Evolutionary conservation across 306 rosid genomes (phyloP).

Genomic region (Cyclanthera cordifolia): DNA sequence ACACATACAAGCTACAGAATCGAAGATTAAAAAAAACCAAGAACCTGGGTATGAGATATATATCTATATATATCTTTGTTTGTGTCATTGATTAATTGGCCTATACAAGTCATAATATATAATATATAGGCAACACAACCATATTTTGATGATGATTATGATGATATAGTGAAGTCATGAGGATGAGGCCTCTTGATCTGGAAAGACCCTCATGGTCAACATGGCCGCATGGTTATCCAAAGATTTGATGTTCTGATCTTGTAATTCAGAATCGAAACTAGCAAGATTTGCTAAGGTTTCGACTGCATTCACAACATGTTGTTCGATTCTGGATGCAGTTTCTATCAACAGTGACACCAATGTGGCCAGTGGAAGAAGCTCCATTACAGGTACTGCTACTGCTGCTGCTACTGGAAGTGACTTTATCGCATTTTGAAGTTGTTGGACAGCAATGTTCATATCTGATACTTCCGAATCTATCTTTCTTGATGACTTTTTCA

Average conservation of each 20-base stretch:
- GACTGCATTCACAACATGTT: constrained; percentile 38
- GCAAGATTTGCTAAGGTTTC: constrained; percentile 45
- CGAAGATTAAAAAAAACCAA: background rate
- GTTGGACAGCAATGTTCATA: constrained; percentile 48
- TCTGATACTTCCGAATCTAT: constrained; percentile 29
- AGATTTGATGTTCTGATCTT: too few species aligned
- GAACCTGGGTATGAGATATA: constrained; percentile 35
- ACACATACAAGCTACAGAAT: background rate
- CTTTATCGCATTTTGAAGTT: constrained; percentile 35
- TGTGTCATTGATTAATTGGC: too few species aligned
- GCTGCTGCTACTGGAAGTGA: background rate
- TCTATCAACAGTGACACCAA: constrained; percentile 47
- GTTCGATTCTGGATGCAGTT: constrained; percentile 43
- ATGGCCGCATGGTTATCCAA: too few species aligned
- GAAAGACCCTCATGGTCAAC: too few species aligned
- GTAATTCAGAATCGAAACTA: constrained; percentile 2
- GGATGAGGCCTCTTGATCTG: too few species aligned
- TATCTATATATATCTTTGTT: too few species aligned
- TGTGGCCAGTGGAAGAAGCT: constrained; percentile 48
- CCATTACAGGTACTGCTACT: constrained; percentile 28
- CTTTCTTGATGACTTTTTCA: constrained; percentile 62
- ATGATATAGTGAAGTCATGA: too few species aligned
- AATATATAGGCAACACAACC: too few species aligned
- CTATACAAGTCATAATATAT: too few species aligned
- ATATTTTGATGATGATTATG: too few species aligned